Percentiles rank a stretch among this genome's conserved stretches.
Evolutionary conservation across 192 early-diverging fungal genomes (phyloP).

Genomic region (Rhizoclosmatium sp.): DNA sequence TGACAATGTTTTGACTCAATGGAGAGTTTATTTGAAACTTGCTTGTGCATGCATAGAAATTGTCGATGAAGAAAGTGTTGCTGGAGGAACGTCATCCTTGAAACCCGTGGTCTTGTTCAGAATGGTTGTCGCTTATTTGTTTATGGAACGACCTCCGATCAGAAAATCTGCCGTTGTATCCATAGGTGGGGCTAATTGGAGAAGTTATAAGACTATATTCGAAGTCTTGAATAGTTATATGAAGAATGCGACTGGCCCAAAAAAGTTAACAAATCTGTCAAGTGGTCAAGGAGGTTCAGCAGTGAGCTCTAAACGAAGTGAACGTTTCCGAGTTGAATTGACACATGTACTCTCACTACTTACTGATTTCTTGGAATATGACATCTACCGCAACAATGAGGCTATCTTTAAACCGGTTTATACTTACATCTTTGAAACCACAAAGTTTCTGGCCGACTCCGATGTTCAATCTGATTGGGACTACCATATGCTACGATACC

Average conservation of each 20-base stretch:
- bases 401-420: constrained; percentile 70
- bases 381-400: constrained; percentile 65
- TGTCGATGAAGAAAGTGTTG: constrained; percentile 6
- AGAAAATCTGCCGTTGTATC: constrained; percentile 72
- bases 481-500: constrained; percentile 83
- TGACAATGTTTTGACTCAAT: constrained; percentile 75
- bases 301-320: constrained; percentile 56
- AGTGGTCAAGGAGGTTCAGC: not conserved
- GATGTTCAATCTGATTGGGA: constrained; percentile 86
- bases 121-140: constrained; percentile 69
- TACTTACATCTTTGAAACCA: constrained; percentile 61
- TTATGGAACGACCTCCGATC: constrained; percentile 70
- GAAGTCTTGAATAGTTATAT: constrained; percentile 72
- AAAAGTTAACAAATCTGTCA: constrained; percentile 41
- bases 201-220: constrained; percentile 72
- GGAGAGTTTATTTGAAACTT: constrained; percentile 76
- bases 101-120: constrained; percentile 63
- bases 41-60: constrained; percentile 74
- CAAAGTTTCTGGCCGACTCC: constrained; percentile 71
- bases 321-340: constrained; percentile 75
- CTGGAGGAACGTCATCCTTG: not conserved
- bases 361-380: constrained; percentile 68
- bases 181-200: constrained; percentile 69
- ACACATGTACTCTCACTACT: constrained; percentile 77
- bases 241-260: constrained; percentile 27